Percentiles rank a stretch among this genome's conserved stretches.
These are phyloP conservation scores for Fusarium incarnatum DNA, from an alignment of 2,329 filamentous ascomycete genomes.

Conservation along the genomic window DNA sequence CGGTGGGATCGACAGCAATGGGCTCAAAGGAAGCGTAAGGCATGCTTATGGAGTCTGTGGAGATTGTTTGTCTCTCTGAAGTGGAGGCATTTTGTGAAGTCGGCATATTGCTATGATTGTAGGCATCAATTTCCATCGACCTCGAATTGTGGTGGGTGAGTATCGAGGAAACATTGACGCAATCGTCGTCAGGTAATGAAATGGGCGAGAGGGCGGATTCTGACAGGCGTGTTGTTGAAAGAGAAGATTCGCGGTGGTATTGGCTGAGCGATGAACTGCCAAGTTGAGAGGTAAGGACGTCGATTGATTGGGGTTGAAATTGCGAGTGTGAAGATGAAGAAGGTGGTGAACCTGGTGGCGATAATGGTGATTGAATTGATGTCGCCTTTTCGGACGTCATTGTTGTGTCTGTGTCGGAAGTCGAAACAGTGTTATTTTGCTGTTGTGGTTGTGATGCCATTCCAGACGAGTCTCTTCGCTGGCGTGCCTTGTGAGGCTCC, in stretches of 20 bases:
- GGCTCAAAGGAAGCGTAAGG: slow-evolving; percentile 3
- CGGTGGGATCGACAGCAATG: slow-evolving; percentile 5
- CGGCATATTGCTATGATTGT: background rate
- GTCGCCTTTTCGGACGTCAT: slow-evolving; percentile 10
- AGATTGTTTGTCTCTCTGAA: background rate
- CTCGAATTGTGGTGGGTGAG: slow-evolving; percentile 3
- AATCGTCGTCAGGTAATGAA: slow-evolving; percentile 35
- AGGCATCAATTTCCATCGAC: slow-evolving; percentile 36
- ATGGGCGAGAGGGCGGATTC: slow-evolving; percentile 31
- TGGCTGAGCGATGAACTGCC: slow-evolving; percentile 40
- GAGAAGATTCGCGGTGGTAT: background rate
- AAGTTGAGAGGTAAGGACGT: slow-evolving; percentile 40
- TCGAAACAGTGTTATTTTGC: background rate
- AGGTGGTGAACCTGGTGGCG: slow-evolving; percentile 37
- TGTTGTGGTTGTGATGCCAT: slow-evolving; percentile 13
- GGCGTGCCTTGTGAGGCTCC: slow-evolving; percentile 41
- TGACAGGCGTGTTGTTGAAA: background rate
- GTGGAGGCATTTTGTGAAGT: background rate
- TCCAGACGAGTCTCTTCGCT: slow-evolving; percentile 34
- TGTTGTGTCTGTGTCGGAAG: background rate
- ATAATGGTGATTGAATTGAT: slow-evolving; percentile 25
- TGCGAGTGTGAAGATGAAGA: slow-evolving; percentile 5
- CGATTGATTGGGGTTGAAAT: slow-evolving; percentile 30
- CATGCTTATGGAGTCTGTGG: background rate
- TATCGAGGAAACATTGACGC: slow-evolving; percentile 6